A percentile compares a stretch with the other conserved stretches of the same genome.
phyloP scores from a whole-genome alignment of 2,329 filamentous ascomycete species.

The Clonostachys sp. region DNA sequence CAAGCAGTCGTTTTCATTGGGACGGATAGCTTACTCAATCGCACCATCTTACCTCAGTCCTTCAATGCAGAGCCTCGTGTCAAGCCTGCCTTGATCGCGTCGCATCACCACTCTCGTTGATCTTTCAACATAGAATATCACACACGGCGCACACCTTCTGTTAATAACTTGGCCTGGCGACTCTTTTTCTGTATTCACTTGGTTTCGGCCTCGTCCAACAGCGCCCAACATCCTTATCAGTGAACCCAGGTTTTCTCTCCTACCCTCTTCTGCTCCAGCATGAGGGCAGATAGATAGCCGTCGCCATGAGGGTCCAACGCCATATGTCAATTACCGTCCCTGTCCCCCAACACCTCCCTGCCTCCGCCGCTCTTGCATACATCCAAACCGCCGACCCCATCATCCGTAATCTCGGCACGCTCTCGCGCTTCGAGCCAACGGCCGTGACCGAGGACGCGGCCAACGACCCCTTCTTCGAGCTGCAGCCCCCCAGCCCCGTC shows the following conservation, averaged over 20 bases:
- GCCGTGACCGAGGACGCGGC: slow-evolving; percentile 22
- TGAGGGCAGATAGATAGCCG: background rate
- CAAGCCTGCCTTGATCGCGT: too few species aligned
- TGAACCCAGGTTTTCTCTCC: background rate
- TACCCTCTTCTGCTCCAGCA: background rate
- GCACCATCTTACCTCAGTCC: too few species aligned
- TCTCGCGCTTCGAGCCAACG: slow-evolving; percentile 26
- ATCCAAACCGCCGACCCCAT: slow-evolving; percentile 34
- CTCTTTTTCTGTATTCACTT: too few species aligned
- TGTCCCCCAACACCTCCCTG: slow-evolving; percentile 31
- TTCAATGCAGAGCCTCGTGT: too few species aligned
- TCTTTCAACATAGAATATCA: too few species aligned
- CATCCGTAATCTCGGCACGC: slow-evolving; percentile 31
- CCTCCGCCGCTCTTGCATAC: slow-evolving; percentile 26
- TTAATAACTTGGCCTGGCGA: too few species aligned
- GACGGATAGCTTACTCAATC: too few species aligned
- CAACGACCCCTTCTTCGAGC: slow-evolving; percentile 35
- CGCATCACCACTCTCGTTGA: too few species aligned
- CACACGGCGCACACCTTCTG: too few species aligned
- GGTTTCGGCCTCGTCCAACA: too few species aligned
- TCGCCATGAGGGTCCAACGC: slow-evolving; percentile 20
- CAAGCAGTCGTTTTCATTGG: too few species aligned
- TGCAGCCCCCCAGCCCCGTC: slow-evolving; percentile 22
- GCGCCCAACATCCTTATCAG: too few species aligned
- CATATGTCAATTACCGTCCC: slow-evolving; percentile 31